Conservation (phyloP, 2,329 filamentous ascomycete species). For the Sporothrix humicola region DNA sequence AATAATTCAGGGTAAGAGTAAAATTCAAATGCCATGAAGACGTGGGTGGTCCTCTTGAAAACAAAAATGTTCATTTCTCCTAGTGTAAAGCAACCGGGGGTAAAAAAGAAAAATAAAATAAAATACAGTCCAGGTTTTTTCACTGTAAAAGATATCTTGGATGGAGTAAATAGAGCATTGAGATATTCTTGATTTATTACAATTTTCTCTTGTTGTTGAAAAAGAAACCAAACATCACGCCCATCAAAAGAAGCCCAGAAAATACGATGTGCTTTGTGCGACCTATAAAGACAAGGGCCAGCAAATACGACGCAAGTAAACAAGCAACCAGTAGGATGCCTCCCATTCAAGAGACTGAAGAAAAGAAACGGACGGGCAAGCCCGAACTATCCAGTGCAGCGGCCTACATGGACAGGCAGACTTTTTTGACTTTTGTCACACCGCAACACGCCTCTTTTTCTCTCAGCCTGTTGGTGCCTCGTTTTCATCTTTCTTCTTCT, state of each 20-base stretch:
- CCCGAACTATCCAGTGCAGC: background rate
- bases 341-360: background rate
- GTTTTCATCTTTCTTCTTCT: background rate
- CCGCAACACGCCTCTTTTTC: constrained; percentile 10
- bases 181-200: too few relatives aligned
- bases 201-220: background rate
- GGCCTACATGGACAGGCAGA: too few relatives aligned
- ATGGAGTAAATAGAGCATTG: background rate
- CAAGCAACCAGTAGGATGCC: background rate
- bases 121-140: too few relatives aligned
- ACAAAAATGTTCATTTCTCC: too few relatives aligned
- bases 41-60: too few relatives aligned
- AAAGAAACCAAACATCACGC: background rate
- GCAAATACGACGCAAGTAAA: background rate
- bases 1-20: too few relatives aligned
- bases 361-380: background rate
- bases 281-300: background rate
- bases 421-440: background rate
- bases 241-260: background rate
- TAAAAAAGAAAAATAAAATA: too few relatives aligned
- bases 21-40: too few relatives aligned
- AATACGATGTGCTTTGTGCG: background rate
- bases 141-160: too few relatives aligned
- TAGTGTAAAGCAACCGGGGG: too few relatives aligned
- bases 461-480: too few relatives aligned